phyloP scores from a whole-genome alignment of 2,329 filamentous ascomycete species.

The Ascochyta pisi region DNA sequence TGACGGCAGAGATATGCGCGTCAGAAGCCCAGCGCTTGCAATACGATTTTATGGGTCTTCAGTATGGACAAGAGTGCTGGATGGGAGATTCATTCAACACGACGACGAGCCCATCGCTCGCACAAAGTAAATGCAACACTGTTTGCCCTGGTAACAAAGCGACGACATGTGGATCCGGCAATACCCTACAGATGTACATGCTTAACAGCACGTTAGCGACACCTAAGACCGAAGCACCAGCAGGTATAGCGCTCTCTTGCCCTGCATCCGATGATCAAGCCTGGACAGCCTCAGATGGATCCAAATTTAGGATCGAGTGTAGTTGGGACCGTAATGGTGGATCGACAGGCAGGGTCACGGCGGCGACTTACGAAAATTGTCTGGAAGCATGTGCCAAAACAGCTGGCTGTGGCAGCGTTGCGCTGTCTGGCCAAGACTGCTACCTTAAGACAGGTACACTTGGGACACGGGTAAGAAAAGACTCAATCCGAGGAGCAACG shows the following conservation, averaged over 20 bases:
- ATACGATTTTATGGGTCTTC: slow-evolving; percentile 10
- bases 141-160: slow-evolving; percentile 5
- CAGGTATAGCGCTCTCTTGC: background rate
- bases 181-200: slow-evolving; percentile 11
- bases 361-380: slow-evolving; percentile 1
- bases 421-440: slow-evolving; percentile 2
- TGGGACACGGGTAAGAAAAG: slow-evolving; percentile 2
- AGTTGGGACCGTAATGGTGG: slow-evolving; percentile 11
- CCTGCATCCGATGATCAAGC: slow-evolving; percentile 1
- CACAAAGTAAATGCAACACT: slow-evolving; percentile 4
- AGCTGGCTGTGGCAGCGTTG: slow-evolving; percentile 8
- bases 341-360: background rate
- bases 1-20: slow-evolving; percentile 11
- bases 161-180: slow-evolving; percentile 1
- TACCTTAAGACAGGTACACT: slow-evolving; percentile 14
- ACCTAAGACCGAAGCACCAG: background rate
- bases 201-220: slow-evolving; percentile 9
- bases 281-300: slow-evolving; percentile 3
- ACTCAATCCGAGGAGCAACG: slow-evolving; percentile 2
- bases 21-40: background rate
- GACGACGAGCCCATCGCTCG: background rate
- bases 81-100: slow-evolving; percentile 10
- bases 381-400: slow-evolving; percentile 7
- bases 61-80: slow-evolving; percentile 11
- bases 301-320: slow-evolving; percentile 8